These are phyloP conservation scores for Aspergillus sparsus DNA, from an alignment of 495 filamentous ascomycete genomes.

Conservation along the genomic window DNA sequence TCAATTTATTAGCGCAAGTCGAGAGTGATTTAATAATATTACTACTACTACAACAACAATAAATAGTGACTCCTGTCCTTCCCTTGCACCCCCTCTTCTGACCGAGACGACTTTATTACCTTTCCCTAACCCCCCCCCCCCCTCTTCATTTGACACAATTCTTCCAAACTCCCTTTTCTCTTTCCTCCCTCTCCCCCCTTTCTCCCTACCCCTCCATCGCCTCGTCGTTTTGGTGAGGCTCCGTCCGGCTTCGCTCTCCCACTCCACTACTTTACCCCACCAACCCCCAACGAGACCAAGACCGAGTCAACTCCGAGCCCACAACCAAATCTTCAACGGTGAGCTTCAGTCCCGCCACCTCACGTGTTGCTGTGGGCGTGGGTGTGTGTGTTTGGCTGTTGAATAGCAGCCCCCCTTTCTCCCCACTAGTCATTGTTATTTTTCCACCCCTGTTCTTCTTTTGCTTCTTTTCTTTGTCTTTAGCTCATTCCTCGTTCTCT, in stretches of 20 bases:
- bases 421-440: conserved; percentile 4
- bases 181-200: conserved; percentile 12
- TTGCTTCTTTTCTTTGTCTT: conserved; percentile 4
- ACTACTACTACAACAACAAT: conserved; percentile 2
- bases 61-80: background rate
- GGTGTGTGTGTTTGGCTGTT: conserved; percentile 1
- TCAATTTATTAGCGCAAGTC: conserved; percentile 12
- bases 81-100: too few species aligned
- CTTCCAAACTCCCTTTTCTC: conserved; percentile 10
- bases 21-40: conserved; percentile 6
- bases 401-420: background rate
- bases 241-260: conserved; percentile 3
- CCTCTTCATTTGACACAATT: conserved; percentile 11
- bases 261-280: conserved; percentile 2
- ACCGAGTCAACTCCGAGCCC: conserved; percentile 9
- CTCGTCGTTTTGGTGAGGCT: conserved; percentile 1
- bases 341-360: conserved; percentile 22
- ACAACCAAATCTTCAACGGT: conserved; percentile 17
- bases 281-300: conserved; percentile 9
- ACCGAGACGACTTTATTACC: too few species aligned
- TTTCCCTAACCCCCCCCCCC: conserved; percentile 10
- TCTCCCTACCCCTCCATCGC: conserved; percentile 5
- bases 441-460: conserved; percentile 5
- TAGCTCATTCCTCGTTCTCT: background rate
- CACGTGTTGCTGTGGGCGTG: conserved; percentile 15